Evolutionary conservation across 768 basidiomycete species (phyloP), one percentile per base, ranked within the genome.

Genomic region (Mycena indigotica): DNA sequence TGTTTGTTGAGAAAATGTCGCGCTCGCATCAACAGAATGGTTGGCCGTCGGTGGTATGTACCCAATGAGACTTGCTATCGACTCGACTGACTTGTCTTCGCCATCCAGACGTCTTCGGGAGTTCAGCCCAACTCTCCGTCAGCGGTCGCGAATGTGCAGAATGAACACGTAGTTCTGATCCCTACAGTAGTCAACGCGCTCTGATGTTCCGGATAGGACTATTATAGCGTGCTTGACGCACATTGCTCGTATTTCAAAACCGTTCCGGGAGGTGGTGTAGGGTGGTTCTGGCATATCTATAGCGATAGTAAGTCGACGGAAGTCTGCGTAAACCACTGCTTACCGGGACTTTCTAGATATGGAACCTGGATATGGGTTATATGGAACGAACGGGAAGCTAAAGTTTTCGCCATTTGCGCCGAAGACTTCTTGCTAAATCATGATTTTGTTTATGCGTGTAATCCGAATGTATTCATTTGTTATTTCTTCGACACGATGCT

Each of bases 201-300:
- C 1, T 16, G n/a, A n/a, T 48, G 59, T 57, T 57, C 49, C 40
- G 2, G n/a, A 50, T 60, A 88, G 82, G 81, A 78, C 55, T 91
- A 90, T 65, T 90, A 76, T 59, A 70, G 70, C 19, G 69, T 91
- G 13, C 79, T 91, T 16, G 87, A 92, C 61, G 67, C 74, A 1
- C 80, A 87, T 53, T 91, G 89, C 65, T 65, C 73, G 10, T 77
- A 84, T 63, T 76, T 91, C 65, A 91, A 91, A 71, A 65, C 61
- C 0, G 80, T 81, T 24, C 66, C 72, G 16, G 80, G 80, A 2
- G 88, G 88, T 21, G 88, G 88, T 23, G 73, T 91, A 30, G 88
- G 89, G 12, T 92, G 89, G 90, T 92, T 92, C 64, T 87, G 87
- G 25, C 90, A 91, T 67, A 85, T 91, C 53, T 91, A 90, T 65